Evolutionary conservation across 257 asterid species (phyloP).

Genomic region (Nicotiana tabacum): DNA sequence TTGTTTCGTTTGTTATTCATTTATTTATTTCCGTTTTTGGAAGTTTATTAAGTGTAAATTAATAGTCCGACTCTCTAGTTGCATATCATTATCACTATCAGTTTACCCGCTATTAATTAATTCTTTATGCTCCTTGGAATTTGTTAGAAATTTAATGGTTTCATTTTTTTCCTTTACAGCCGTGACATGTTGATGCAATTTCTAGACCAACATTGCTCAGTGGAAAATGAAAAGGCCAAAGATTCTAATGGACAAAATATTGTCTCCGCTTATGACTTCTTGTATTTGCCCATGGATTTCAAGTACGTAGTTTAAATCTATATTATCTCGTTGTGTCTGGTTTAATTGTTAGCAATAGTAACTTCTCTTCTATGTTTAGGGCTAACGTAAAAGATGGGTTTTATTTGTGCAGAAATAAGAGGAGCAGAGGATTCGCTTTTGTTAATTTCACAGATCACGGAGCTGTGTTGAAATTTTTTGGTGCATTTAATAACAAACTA

Average conservation of each 20-base stretch:
- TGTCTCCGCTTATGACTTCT: slow-evolving; percentile 50
- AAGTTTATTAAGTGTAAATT: too few species aligned
- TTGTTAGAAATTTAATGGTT: background rate
- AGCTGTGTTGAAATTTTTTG: slow-evolving; percentile 35
- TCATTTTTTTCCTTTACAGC: slow-evolving; percentile 16
- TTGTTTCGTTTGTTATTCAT: background rate
- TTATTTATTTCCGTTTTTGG: background rate
- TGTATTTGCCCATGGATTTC: slow-evolving; percentile 69
- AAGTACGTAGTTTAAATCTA: slow-evolving; percentile 11
- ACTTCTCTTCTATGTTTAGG: background rate
- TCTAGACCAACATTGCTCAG: slow-evolving; percentile 41
- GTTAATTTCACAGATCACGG: slow-evolving; percentile 47
- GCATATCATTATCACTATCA: background rate
- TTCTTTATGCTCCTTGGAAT: background rate
- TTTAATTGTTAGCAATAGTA: too few species aligned
- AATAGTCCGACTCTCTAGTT: background rate
- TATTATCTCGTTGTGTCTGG: background rate
- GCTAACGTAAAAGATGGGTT: background rate
- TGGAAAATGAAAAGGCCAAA: slow-evolving; percentile 22
- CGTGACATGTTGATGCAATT: slow-evolving; percentile 29
- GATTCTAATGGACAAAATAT: background rate
- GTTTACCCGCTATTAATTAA: background rate
- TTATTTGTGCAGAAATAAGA: slow-evolving; percentile 24
- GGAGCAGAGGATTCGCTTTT: slow-evolving; percentile 63
- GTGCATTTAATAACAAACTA: slow-evolving; percentile 11